Percentiles rank a stretch among this genome's conserved stretches.
These are phyloP conservation scores for Halophytophthora polymorphica DNA, from an alignment of 352 stramenopile species.

Conservation along the genomic window DNA sequence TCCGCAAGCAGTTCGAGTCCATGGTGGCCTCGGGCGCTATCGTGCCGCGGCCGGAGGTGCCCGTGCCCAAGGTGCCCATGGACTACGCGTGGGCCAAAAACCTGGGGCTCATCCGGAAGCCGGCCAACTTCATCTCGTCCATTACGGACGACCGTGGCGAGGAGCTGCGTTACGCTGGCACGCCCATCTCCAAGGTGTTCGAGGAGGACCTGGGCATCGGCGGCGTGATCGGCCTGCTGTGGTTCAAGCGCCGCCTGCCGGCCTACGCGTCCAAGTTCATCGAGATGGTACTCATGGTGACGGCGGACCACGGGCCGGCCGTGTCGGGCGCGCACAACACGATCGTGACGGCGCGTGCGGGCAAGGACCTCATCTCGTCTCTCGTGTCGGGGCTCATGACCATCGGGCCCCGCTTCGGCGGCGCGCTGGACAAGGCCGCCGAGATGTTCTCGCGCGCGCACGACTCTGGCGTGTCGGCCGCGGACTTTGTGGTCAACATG, in stretches of 20 bases:
- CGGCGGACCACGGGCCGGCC: slow-evolving; percentile 94
- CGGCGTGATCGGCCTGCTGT: slow-evolving; percentile 93
- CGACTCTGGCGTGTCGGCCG: slow-evolving; percentile 85
- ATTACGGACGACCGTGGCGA: slow-evolving; percentile 97
- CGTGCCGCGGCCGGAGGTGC: slow-evolving; percentile 84
- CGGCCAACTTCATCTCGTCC: slow-evolving; percentile 96
- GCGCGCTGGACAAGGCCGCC: slow-evolving; percentile 93
- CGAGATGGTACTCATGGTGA: slow-evolving; percentile 98
- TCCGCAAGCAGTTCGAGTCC: slow-evolving; percentile 88
- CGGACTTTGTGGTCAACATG: slow-evolving; percentile 94
- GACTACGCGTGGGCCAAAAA: slow-evolving; percentile 97
- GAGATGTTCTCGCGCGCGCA: slow-evolving; percentile 91
- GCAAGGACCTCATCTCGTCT: slow-evolving; percentile 97
- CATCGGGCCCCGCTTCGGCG: slow-evolving; percentile 95
- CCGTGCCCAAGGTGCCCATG: slow-evolving; percentile 94
- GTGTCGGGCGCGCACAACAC: slow-evolving; percentile 97
- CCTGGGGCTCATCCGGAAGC: slow-evolving; percentile 94
- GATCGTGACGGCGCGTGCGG: slow-evolving; percentile 92
- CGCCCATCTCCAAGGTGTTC: slow-evolving; percentile 95
- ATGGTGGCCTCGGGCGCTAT: slow-evolving; percentile 81
- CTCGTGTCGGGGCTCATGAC: slow-evolving; percentile 95
- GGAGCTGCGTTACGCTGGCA: slow-evolving; percentile 93
- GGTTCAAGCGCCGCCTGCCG: slow-evolving; percentile 93
- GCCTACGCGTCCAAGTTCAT: slow-evolving; percentile 94
- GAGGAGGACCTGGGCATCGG: slow-evolving; percentile 92